Evolutionary conservation across 1,284 basidiomycete genomes (phyloP), one percentile per base, ranked within the genome.

Genomic region (Ustilago hordei): DNA sequence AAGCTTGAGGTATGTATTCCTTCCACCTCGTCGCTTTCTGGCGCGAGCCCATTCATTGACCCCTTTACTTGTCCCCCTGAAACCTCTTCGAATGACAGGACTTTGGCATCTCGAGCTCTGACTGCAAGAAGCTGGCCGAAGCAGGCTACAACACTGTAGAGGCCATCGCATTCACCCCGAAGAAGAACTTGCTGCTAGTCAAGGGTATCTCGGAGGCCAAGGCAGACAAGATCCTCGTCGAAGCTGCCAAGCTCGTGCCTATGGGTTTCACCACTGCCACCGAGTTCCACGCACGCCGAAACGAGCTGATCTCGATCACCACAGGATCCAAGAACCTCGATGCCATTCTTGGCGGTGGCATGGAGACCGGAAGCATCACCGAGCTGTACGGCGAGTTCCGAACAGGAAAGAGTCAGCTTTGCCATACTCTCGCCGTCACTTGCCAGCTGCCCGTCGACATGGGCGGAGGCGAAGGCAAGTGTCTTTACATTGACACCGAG

Each of bases 401-500:
- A 80, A 99, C 97, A 9, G 97, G 97, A 66, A 99, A 99, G 88
- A 97, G 95, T 41, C 97, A 99, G 85, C 90, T 99, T 59, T 99
- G 97, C 86, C 97, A 99, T 85, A 98, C 96, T 0, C 90, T 99
- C 41, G 95, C 97, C 0, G 97, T 98, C 15, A 98, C 96, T 7
- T 99, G 97, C 86, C 97, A 91, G 89, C 90, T 99, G 8, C 97
- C 97, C 0, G 92, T 96, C 53, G 93, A 91, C 80, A 98, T 98
- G 95, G 97, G 97, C 32, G 97, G 97, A 35, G 97, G 97, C 7
- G 97, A 99, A 87, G 97, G 97, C 56, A 99, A 99, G 88, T 98
- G 96, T 84, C 89, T 99, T 55, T 99, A 96, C 87, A 98, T 99
- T 87, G 97, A 99, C 87, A 99, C 97, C 0, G 96, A 99, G 86